Evolutionary conservation across 192 early-diverging fungal genomes (phyloP).

Genomic region (Coemansia asiatica): DNA sequence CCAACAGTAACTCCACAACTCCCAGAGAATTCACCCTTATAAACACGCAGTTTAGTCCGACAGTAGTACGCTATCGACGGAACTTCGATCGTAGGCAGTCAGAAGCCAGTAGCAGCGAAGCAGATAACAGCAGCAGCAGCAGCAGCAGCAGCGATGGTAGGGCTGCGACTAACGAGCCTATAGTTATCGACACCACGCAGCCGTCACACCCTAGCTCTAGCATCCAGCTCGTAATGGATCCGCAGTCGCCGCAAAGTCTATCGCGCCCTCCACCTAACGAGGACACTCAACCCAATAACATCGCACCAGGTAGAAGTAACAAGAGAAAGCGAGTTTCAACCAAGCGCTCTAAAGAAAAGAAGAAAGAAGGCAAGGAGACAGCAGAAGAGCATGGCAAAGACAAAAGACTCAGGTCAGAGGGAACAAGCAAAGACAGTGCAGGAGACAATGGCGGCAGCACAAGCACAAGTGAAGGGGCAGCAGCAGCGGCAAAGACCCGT

Average conservation of each 20-base stretch:
- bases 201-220: background rate
- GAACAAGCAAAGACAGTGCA: background rate
- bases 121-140: background rate
- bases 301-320: background rate
- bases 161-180: background rate
- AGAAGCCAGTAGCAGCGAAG: background rate
- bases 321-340: background rate
- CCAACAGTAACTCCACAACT: background rate
- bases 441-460: background rate
- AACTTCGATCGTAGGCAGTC: background rate
- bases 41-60: conserved; percentile 25
- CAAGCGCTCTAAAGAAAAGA: background rate
- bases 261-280: background rate
- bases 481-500: conserved; percentile 6
- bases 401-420: background rate
- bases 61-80: background rate
- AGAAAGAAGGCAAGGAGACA: background rate
- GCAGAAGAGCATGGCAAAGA: background rate
- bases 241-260: background rate
- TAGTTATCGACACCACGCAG: conserved; percentile 15
- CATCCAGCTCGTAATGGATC: background rate
- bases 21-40: conserved; percentile 20
- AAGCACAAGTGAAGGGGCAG: background rate
- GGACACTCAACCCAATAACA: background rate
- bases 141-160: background rate